Conservation (phyloP, 768 basidiomycete species). For the Mycena kentingensis region DNA sequence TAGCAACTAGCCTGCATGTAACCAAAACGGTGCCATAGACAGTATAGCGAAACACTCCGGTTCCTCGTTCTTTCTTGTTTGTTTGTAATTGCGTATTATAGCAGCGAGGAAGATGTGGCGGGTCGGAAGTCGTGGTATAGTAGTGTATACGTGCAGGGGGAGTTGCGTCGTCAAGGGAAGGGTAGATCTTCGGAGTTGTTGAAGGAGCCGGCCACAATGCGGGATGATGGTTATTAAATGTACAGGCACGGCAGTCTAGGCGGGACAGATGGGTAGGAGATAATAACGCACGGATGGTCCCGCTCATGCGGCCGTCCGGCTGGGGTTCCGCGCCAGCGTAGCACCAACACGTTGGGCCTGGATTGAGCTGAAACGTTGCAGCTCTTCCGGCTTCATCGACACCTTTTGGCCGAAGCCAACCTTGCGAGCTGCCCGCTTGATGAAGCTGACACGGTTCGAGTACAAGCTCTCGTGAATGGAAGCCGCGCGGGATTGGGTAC, state of each 20-base stretch:
- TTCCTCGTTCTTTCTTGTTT: too few species aligned
- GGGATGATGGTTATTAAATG: neutral
- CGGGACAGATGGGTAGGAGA: neutral
- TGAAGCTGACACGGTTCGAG: constrained; percentile 93
- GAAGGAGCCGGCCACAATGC: constrained; percentile 4
- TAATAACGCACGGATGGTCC: neutral
- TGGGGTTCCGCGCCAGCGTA: constrained; percentile 77
- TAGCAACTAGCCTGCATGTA: too few species aligned
- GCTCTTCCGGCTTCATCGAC: constrained; percentile 80
- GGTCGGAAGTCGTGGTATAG: too few species aligned
- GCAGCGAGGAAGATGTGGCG: too few species aligned
- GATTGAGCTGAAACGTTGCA: constrained; percentile 84
- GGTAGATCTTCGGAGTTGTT: constrained; percentile 5
- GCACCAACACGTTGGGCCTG: constrained; percentile 80
- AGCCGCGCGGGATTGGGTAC: constrained; percentile 87
- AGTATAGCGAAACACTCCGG: too few species aligned
- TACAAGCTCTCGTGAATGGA: constrained; percentile 91
- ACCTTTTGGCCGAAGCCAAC: constrained; percentile 86
- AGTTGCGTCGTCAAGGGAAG: constrained; percentile 21
- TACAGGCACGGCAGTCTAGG: constrained; percentile 22
- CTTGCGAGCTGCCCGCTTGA: constrained; percentile 83
- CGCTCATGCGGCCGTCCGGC: constrained; percentile 47
- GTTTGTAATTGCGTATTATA: too few species aligned
- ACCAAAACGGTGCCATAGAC: too few species aligned
- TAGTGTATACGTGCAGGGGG: constrained; percentile 15